Evolutionary conservation across 1,284 basidiomycete genomes (phyloP), one percentile per base, ranked within the genome.

Genomic region (Somion occarium): DNA sequence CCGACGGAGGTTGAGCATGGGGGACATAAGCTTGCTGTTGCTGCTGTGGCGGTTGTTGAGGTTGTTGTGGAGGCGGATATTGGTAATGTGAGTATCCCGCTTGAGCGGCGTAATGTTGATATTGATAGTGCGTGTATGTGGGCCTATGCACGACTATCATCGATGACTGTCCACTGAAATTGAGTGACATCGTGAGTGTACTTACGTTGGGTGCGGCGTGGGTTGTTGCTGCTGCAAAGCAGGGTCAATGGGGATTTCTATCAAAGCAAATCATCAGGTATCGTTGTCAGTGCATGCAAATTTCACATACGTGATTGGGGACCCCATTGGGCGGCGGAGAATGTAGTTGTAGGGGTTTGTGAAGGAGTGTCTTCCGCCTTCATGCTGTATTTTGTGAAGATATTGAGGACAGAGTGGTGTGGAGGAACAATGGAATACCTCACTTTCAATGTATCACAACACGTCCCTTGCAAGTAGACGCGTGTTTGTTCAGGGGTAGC

Each of bases 191-290:
- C n/a, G n/a, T 39, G 38, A 43, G 42, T 13, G 15, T 19, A 13
- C 20, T 43, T 43, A 23, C 69, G 65, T 78, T 74, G 75, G 71
- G 55, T 73, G 66, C 53, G 76, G 45, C 15, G 23, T 67, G 4
- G 44, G 49, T 22, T 11, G 70, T 59, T 80, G 80, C 54, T 80
- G 80, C 63, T 85, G 83, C 41, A 87, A 70, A 5, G 80, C 82
- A 25, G 84, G 82, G 64, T 85, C 84, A 50, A 85, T 84, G 13
- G 82, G 80, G 30, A 85, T 84, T 61, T 82, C 82, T 73, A 59
- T 20, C 22, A 26, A 24, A 22, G 19, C 37, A 12, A 12, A 24
- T 50, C 39, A 44, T 9, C n/a, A n/a, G n/a, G n/a, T n/a, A n/a
- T n/a, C n/a, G n/a, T n/a, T n/a, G n/a, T n/a, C n/a, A n/a, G n/a